Conservation (phyloP, 2,329 filamentous ascomycete genomes). For the Zopfia rhizophila region DNA sequence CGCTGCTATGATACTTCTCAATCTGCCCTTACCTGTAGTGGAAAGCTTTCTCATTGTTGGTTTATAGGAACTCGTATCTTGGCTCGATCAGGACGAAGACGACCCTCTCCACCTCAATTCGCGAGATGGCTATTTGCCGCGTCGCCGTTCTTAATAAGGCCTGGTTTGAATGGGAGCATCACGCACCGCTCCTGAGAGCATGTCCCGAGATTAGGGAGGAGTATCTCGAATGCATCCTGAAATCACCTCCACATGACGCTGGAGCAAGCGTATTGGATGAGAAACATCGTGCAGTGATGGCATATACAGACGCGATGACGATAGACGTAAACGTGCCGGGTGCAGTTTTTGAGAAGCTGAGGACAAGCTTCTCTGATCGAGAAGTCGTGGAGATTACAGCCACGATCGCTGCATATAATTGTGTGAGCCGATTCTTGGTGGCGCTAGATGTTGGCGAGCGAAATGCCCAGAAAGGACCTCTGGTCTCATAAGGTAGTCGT, state of each 20-base stretch:
- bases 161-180: constrained; percentile 86
- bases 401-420: constrained; percentile 84
- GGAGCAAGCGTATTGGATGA: constrained; percentile 57
- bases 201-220: constrained; percentile 68
- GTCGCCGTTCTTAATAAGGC: constrained; percentile 83
- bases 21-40: not conserved
- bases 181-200: constrained; percentile 74
- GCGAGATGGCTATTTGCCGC: constrained; percentile 82
- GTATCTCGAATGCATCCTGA: constrained; percentile 41
- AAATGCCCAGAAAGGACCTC: constrained; percentile 40
- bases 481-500: no score
- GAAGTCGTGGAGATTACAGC: constrained; percentile 85
- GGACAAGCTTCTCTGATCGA: constrained; percentile 70
- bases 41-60: not conserved
- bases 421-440: constrained; percentile 84
- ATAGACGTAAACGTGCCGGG: constrained; percentile 75
- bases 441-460: constrained; percentile 73
- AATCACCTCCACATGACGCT: constrained; percentile 27
- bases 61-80: constrained; percentile 63
- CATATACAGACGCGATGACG: constrained; percentile 87
- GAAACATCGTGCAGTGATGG: constrained; percentile 74
- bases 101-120: constrained; percentile 62
- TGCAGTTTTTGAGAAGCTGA: constrained; percentile 72
- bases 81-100: constrained; percentile 66
- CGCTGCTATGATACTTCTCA: not conserved